Evolutionary conservation across 2,329 filamentous ascomycete species (phyloP).

Genomic region (Teratosphaeria viscida): DNA sequence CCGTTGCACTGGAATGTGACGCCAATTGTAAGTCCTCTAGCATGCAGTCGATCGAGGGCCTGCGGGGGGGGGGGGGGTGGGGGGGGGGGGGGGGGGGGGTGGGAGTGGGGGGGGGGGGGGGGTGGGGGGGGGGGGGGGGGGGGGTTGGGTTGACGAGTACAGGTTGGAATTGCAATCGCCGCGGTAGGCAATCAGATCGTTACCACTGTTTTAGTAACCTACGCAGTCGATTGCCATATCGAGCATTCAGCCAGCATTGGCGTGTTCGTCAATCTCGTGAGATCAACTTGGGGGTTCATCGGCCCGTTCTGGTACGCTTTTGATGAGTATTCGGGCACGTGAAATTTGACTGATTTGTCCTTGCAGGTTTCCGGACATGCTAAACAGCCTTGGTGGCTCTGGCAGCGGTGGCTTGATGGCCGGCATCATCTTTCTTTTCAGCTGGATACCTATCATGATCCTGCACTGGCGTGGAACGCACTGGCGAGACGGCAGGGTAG

Average conservation of each 20-base stretch:
- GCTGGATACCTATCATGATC: slow-evolving; percentile 16
- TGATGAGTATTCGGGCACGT: no score
- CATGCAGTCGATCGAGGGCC: slow-evolving; percentile 19
- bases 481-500: not conserved
- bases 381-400: slow-evolving; percentile 25
- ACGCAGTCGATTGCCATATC: slow-evolving; percentile 48
- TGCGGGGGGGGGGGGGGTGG: no score
- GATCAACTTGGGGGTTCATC: slow-evolving; percentile 46
- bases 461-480: slow-evolving; percentile 11
- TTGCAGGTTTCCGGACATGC: slow-evolving; percentile 34
- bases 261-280: slow-evolving; percentile 48
- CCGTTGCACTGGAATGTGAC: slow-evolving; percentile 44
- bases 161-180: slow-evolving; percentile 33
- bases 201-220: slow-evolving; percentile 42
- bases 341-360: slow-evolving; percentile 8
- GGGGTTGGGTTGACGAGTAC: slow-evolving; percentile 10
- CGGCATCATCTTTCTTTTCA: slow-evolving; percentile 21
- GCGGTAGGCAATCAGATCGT: slow-evolving; percentile 44
- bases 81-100: no score
- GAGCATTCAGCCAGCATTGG: slow-evolving; percentile 45
- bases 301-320: slow-evolving; percentile 8
- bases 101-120: no score
- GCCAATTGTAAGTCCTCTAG: slow-evolving; percentile 36
- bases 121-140: no score
- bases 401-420: slow-evolving; percentile 29